These are phyloP conservation scores for Hygrophorus russula DNA, from an alignment of 768 basidiomycete genomes.

Conservation along the genomic window DNA sequence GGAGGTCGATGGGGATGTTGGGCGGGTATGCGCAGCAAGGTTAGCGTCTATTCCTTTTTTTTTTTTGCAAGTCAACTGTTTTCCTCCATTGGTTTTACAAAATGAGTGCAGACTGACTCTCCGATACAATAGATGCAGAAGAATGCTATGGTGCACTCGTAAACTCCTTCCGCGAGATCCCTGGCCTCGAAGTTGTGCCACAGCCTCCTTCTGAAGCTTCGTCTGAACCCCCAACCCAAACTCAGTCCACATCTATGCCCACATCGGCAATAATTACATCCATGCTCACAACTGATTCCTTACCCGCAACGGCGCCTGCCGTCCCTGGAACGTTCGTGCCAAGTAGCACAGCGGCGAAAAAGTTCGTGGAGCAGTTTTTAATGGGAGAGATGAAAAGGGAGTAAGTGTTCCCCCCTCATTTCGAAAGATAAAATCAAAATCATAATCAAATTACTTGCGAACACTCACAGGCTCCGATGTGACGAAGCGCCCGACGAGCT, in stretches of 20 bases:
- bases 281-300: not conserved
- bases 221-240: constrained; percentile 11
- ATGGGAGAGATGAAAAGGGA: constrained; percentile 68
- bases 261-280: too few species aligned
- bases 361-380: constrained; percentile 74
- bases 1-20: constrained; percentile 24
- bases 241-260: not conserved
- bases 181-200: constrained; percentile 23
- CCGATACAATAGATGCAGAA: constrained; percentile 54
- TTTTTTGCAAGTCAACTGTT: not conserved
- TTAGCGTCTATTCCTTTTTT: constrained; percentile 6
- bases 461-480: constrained; percentile 50
- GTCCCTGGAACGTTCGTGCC: constrained; percentile 8
- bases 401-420: constrained; percentile 20
- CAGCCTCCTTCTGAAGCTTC: not conserved
- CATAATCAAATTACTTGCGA: not conserved
- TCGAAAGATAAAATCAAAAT: not conserved
- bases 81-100: constrained; percentile 8
- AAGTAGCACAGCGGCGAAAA: constrained; percentile 22
- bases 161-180: constrained; percentile 60
- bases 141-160: constrained; percentile 79
- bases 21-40: constrained; percentile 75
- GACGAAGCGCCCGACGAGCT: constrained; percentile 78
- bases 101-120: too few species aligned
- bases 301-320: constrained; percentile 12